Evolutionary conservation across 2,329 filamentous ascomycete species (phyloP), one percentile per base, ranked within the genome.

Genomic region (Nectriaceae sp.): DNA sequence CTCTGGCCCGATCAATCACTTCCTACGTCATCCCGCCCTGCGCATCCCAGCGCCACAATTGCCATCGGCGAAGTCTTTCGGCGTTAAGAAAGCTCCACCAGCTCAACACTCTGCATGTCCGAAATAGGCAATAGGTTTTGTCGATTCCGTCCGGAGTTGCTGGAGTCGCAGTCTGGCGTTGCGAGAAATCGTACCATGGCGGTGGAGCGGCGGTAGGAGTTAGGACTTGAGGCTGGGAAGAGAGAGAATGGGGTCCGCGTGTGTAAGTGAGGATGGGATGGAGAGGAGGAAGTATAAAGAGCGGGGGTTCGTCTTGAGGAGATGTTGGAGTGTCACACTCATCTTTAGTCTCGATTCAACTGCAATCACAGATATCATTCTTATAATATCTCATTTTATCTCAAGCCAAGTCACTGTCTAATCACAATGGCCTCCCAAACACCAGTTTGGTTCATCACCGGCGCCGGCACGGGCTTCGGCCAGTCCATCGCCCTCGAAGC

Each of bases 401-500:
- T 6, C 24, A 29, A 29, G 13, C n/a, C n/a, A 36, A 36, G 16
- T 6, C 33, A 36, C 33, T n/a, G 11, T 8, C 16, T n/a, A 11
- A 11, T 4, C 26, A 44, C 15, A 22, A 54, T 56, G 51, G 21
- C 43, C 21, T 45, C 46, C 4, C 51, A 71, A 26, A 33, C 55
- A 40, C 47, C 52, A 3, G 70, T 76, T 13, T 77, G 74, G 73
- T 70, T 77, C 57, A 75, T 78, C 52, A 77, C 70, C 13, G 75
- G 73, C n/a, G 67, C 70, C 5, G 71, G 70, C 40, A 68, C 66
- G 8, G 75, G 75, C 48, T 70, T 79, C 52, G 76, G 76, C 20
- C 65, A 71, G 26, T 65, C 70, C 53, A 66, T 78, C 4, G 69
- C 70, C 24, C 66, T 72, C 11, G 66, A 71, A 29, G 70, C 69